phyloP scores from a whole-genome alignment of 2,329 filamentous ascomycete genomes.

The Aureobasidium lini region DNA sequence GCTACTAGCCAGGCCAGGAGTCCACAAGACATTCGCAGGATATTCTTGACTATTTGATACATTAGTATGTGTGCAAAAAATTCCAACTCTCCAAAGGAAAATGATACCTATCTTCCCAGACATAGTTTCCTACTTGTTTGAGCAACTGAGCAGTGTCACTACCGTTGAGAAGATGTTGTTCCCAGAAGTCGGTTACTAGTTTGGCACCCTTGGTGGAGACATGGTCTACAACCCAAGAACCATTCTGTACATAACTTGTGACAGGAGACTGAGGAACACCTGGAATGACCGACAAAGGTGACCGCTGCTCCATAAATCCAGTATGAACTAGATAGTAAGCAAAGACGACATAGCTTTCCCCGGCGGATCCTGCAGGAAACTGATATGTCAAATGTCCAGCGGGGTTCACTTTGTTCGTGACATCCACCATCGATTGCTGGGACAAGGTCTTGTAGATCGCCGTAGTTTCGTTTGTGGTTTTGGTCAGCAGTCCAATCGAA shows the following conservation, averaged over 20 bases:
- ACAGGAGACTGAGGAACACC: conserved; percentile 20
- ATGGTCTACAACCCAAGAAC: conserved; percentile 29
- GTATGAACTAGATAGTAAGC: conserved; percentile 26
- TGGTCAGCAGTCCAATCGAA: not conserved
- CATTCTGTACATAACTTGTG: conserved; percentile 24
- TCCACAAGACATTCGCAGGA: conserved; percentile 17
- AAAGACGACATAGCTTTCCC: conserved; percentile 23
- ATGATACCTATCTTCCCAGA: not conserved
- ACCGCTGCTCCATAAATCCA: conserved; percentile 25
- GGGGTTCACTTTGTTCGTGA: not conserved
- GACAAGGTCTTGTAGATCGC: not conserved
- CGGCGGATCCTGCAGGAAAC: conserved; percentile 19
- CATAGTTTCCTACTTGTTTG: conserved; percentile 19
- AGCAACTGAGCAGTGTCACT: conserved; percentile 18
- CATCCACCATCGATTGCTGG: not conserved
- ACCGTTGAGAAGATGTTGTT: conserved; percentile 25
- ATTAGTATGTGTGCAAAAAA: no score
- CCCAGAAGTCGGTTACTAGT: conserved; percentile 27
- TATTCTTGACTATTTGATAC: no score
- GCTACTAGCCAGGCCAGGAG: conserved; percentile 19
- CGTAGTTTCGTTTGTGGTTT: not conserved
- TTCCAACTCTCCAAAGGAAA: conserved; percentile 17
- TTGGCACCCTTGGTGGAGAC: conserved; percentile 25
- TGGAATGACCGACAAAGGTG: conserved; percentile 21
- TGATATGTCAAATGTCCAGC: conserved; percentile 20